Evolutionary conservation across 192 early-diverging fungal species (phyloP).

Genomic region (Borealophlyctis nickersoniae): DNA sequence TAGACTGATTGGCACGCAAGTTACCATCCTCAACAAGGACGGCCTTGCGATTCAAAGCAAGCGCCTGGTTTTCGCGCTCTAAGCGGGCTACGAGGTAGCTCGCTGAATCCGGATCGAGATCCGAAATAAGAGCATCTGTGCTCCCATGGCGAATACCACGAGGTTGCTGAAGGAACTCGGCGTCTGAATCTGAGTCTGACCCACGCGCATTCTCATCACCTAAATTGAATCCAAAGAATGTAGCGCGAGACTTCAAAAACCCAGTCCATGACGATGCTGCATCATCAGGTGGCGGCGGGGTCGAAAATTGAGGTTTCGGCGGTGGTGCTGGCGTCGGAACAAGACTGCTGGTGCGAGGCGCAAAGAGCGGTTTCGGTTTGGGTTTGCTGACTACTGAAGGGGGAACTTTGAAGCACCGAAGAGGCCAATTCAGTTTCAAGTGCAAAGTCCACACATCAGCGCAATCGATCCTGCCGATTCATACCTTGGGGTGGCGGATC

Average conservation of each 20-base stretch:
- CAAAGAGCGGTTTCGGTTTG: slow-evolving; percentile 14
- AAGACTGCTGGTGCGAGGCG: slow-evolving; percentile 29
- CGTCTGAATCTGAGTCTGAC: neutral
- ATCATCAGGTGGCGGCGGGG: too few relatives aligned
- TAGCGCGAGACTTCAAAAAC: slow-evolving; percentile 13
- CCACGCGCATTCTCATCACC: neutral
- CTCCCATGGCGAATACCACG: neutral
- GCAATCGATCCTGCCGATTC: too few relatives aligned
- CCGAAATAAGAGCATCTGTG: slow-evolving; percentile 9
- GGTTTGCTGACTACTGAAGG: too few relatives aligned
- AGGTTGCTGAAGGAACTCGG: neutral
- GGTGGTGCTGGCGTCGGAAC: neutral
- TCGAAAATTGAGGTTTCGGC: neutral
- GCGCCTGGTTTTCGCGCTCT: slow-evolving; percentile 30
- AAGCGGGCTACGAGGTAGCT: slow-evolving; percentile 24
- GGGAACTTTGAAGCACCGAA: too few relatives aligned
- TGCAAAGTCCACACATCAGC: too few relatives aligned
- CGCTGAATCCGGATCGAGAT: slow-evolving; percentile 24
- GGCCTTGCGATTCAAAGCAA: slow-evolving; percentile 34
- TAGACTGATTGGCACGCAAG: slow-evolving; percentile 16
- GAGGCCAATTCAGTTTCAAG: too few relatives aligned
- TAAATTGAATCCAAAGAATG: slow-evolving; percentile 5
- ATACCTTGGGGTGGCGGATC: too few relatives aligned
- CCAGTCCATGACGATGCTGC: slow-evolving; percentile 4
- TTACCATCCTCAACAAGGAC: slow-evolving; percentile 32